Evolutionary conservation across 306 rosid species (phyloP), one percentile per base, ranked within the genome.

Genomic region (Trifolium fragiferum): DNA sequence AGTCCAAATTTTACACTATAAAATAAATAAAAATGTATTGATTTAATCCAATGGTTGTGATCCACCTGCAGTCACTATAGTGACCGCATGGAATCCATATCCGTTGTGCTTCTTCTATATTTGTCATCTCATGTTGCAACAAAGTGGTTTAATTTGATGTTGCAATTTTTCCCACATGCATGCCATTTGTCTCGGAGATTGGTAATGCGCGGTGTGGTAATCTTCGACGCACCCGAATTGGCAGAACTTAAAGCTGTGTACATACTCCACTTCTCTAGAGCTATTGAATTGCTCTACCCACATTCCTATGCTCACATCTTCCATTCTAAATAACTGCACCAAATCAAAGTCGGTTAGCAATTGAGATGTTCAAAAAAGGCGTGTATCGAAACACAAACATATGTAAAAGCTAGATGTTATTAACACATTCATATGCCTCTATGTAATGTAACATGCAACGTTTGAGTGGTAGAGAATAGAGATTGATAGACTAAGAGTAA

Each of bases 271-370:
- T 3, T 84, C 55, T 70, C 67, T 88, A 50, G 97, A 64, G 38
- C 62, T 40, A 90, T 93, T 93, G 85, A 93, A 90, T 70, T 85
- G 81, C 80, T 82, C 92, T 44, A 90, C 96, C 98, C 96, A 93
- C 96, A 89, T 93, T 84, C 97, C 97, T 96, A 93, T 88, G 90
- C 97, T 90, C 81, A 93, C 98, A 61, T 93, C 98, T 81, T 93
- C 98, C 98, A 93, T 93, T 87, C 90, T 93, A 83, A 90, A 93
- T 60, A 93, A 80, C 98, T 93, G 93, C 73, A 47, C 49, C 71
- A 44, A 6, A 9, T 32, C 32, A n/a, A 73, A 69, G 57, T 58
- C 11, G 41, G 51, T 40, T 60, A 70, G 21, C 18, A 63, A 20
- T 68, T 43, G 15, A 16, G 9, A 47, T 12, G 14, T 30, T 66